phyloP scores from a whole-genome alignment of 495 filamentous ascomycete genomes.

The Gamarada debralockiae region DNA sequence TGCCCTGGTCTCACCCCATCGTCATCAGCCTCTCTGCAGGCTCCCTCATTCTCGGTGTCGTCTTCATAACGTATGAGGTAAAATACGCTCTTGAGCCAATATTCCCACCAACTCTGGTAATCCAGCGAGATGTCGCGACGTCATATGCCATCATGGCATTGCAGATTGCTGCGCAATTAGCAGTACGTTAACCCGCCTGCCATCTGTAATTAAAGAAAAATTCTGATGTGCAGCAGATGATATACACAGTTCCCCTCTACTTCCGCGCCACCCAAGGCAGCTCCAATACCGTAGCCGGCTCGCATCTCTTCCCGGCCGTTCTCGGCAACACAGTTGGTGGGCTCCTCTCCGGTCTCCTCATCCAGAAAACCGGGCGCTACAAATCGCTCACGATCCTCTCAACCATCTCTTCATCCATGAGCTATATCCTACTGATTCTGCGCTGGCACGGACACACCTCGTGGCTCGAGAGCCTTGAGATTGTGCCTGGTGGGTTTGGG shows the following conservation, averaged over 20 bases:
- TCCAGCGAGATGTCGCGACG: slow-evolving; percentile 46
- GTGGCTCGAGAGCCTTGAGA: slow-evolving; percentile 57
- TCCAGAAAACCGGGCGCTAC: slow-evolving; percentile 56
- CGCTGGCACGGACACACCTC: slow-evolving; percentile 61
- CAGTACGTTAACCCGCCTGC: slow-evolving; percentile 31
- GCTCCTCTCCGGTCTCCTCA: slow-evolving; percentile 53
- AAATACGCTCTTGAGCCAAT: slow-evolving; percentile 53
- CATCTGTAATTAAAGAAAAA: slow-evolving; percentile 20
- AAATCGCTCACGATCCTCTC: slow-evolving; percentile 50
- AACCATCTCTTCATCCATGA: slow-evolving; percentile 41
- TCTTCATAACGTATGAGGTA: slow-evolving; percentile 50
- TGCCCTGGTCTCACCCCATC: slow-evolving; percentile 46
- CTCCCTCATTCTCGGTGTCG: slow-evolving; percentile 33
- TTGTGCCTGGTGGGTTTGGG: slow-evolving; percentile 55
- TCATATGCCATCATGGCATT: slow-evolving; percentile 50
- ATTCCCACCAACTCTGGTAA: slow-evolving; percentile 55
- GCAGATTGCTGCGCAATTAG: slow-evolving; percentile 54
- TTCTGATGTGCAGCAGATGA: slow-evolving; percentile 32
- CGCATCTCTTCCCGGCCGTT: slow-evolving; percentile 61
- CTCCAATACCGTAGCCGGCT: slow-evolving; percentile 53
- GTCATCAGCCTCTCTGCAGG: slow-evolving; percentile 24
- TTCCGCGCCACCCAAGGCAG: slow-evolving; percentile 59
- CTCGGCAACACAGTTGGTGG: slow-evolving; percentile 63
- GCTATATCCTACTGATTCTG: slow-evolving; percentile 51
- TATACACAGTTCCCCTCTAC: slow-evolving; percentile 63